phyloP scores from a whole-genome alignment of 345 rosid genomes.

The Garcia nutans region DNA sequence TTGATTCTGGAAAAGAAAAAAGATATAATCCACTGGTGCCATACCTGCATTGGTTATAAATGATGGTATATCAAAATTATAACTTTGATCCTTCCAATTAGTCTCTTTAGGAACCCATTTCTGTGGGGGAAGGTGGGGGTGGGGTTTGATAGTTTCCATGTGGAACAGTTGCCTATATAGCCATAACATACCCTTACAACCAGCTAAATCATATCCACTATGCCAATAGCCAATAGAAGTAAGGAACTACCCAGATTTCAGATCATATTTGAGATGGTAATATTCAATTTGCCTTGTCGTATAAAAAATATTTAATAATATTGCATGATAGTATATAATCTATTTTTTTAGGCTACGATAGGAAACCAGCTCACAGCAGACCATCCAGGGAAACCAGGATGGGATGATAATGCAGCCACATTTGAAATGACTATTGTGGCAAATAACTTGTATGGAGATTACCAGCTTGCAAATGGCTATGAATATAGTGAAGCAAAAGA shows the following conservation, averaged over 20 bases:
- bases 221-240: neutral
- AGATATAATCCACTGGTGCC: no score
- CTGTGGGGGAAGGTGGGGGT: neutral
- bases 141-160: neutral
- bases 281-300: conserved; percentile 6
- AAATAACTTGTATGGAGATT: conserved; percentile 73
- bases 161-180: neutral
- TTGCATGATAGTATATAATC: conserved; percentile 27
- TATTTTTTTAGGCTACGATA: conserved; percentile 44
- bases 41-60: neutral
- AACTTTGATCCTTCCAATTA: neutral
- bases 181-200: neutral
- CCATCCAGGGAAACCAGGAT: conserved; percentile 62
- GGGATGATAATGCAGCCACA: conserved; percentile 70
- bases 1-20: neutral
- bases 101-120: neutral
- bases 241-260: conserved; percentile 1
- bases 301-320: conserved; percentile 1
- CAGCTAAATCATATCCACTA: neutral
- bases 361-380: conserved; percentile 59
- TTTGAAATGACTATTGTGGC: conserved; percentile 56
- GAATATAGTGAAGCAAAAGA: conserved; percentile 55
- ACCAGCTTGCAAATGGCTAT: conserved; percentile 69
- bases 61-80: neutral
- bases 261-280: conserved; percentile 1